Conservation (phyloP, 495 filamentous ascomycete species). For the Tetracladium setigerum region DNA sequence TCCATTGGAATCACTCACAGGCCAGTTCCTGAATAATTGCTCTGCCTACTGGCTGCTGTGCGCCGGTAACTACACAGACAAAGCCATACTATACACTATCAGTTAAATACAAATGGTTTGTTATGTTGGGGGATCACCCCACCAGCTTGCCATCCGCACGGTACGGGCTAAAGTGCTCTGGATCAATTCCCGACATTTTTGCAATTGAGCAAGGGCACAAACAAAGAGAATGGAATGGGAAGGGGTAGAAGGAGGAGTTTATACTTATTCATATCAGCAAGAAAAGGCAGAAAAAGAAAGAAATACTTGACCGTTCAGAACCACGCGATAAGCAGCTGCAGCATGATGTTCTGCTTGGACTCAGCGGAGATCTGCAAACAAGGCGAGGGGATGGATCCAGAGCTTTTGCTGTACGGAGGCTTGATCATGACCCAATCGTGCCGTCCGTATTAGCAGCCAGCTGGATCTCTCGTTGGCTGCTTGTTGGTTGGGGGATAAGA, state of each 20-base stretch:
- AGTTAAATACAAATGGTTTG: not conserved
- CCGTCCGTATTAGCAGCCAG: not conserved
- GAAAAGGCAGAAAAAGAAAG: not conserved
- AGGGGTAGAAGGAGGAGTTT: too few species aligned
- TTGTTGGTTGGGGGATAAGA: too few species aligned
- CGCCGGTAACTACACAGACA: constrained; percentile 54
- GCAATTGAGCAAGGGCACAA: not conserved
- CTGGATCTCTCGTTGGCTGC: too few species aligned
- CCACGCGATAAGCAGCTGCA: not conserved
- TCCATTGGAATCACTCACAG: constrained; percentile 26
- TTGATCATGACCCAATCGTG: not conserved
- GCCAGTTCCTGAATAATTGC: constrained; percentile 51
- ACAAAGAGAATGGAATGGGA: too few species aligned
- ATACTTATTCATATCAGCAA: too few species aligned
- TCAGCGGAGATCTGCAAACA: not conserved
- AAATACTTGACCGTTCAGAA: not conserved
- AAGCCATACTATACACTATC: constrained; percentile 45
- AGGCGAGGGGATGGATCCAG: not conserved
- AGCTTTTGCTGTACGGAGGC: not conserved
- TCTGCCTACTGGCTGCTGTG: constrained; percentile 48
- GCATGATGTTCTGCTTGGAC: not conserved
- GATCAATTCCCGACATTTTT: constrained; percentile 22
- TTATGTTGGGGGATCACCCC: constrained; percentile 12
- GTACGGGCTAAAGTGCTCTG: constrained; percentile 50
- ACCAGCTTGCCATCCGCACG: constrained; percentile 52